phyloP scores from a whole-genome alignment of 768 basidiomycete species.

The Russula sp. region DNA sequence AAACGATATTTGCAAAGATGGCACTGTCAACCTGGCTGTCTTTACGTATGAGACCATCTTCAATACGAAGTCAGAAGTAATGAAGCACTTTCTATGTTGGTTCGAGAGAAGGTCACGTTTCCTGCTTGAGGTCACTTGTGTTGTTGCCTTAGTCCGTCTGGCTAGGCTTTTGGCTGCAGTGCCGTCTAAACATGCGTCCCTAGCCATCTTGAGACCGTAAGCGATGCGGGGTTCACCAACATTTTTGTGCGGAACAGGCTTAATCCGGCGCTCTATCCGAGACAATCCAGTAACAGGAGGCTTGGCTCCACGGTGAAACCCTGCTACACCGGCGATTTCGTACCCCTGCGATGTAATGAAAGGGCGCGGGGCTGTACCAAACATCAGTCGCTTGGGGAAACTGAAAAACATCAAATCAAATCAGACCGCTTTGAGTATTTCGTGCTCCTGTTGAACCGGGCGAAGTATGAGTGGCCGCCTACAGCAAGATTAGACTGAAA shows the following conservation, averaged over 20 bases:
- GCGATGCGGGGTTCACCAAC: not conserved
- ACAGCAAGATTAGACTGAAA: not conserved
- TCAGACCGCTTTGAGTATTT: not conserved
- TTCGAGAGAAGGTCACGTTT: not conserved
- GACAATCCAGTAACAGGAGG: not conserved
- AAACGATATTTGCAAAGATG: constrained; percentile 4
- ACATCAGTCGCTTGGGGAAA: not conserved
- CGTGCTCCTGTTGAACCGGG: not conserved
- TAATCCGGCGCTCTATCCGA: constrained; percentile 1
- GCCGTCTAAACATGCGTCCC: not conserved
- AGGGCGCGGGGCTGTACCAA: not conserved
- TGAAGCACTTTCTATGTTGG: constrained; percentile 8
- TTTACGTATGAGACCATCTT: not conserved
- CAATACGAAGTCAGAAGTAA: not conserved
- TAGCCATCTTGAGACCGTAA: not conserved
- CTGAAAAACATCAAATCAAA: not conserved
- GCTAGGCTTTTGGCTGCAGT: not conserved
- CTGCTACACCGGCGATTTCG: constrained; percentile 8
- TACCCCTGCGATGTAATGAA: constrained; percentile 11
- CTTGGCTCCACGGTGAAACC: constrained; percentile 11
- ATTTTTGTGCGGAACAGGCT: constrained; percentile 11
- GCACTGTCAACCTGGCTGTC: constrained; percentile 7
- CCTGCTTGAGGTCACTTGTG: constrained; percentile 3
- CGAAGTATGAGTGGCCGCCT: not conserved
- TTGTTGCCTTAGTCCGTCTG: not conserved